Percentiles rank a stretch among this genome's conserved stretches.
phyloP scores from a whole-genome alignment of 495 filamentous ascomycete genomes.

The Penicillium egyptiacum region DNA sequence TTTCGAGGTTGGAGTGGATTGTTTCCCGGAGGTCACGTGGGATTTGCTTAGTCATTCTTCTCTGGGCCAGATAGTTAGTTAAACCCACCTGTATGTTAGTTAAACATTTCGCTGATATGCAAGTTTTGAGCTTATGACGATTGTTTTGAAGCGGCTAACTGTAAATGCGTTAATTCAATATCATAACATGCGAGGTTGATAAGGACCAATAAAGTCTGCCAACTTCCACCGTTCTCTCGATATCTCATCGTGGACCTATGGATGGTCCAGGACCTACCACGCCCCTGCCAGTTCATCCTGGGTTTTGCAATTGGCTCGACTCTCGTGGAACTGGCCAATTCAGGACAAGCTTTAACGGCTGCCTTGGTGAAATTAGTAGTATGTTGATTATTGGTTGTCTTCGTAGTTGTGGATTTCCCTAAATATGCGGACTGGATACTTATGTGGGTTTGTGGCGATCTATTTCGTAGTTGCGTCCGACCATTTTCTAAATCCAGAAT shows the following conservation, averaged over 20 bases:
- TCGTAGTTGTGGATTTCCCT: neutral
- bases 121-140: neutral
- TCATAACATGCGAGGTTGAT: neutral
- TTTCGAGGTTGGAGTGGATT: constrained; percentile 11
- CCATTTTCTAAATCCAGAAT: neutral
- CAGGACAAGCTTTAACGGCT: neutral
- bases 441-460: neutral
- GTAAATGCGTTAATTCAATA: neutral
- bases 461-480: neutral
- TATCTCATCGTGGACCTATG: neutral
- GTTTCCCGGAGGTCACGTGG: constrained; percentile 10
- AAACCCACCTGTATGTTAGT: neutral
- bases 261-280: neutral
- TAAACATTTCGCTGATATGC: neutral
- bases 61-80: neutral
- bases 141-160: neutral
- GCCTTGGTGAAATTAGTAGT: neutral
- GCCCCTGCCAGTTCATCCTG: neutral
- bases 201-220: neutral
- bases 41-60: constrained; percentile 1
- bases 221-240: neutral
- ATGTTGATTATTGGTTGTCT: neutral
- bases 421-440: neutral
- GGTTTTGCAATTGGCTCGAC: neutral
- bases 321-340: neutral